Evolutionary conservation across 2,329 filamentous ascomycete genomes (phyloP).

Genomic region (Amauroascus verrucosus): DNA sequence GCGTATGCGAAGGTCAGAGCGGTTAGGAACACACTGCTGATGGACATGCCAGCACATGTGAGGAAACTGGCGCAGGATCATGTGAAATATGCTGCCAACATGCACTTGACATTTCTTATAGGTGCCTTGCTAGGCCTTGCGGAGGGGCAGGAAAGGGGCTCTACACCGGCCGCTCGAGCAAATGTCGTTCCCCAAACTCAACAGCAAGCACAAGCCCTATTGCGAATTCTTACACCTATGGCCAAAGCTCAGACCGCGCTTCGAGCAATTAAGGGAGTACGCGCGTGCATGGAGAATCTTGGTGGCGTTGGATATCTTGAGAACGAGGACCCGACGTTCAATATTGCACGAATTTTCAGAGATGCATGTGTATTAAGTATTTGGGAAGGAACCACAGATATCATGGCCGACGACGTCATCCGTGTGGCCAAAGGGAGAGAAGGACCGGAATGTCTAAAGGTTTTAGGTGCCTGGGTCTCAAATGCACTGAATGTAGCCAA

Average conservation of each 20-base stretch:
- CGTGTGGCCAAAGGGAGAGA: constrained; percentile 31
- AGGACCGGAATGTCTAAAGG: constrained; percentile 14
- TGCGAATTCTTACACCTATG: constrained; percentile 28
- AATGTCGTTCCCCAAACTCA: constrained; percentile 20
- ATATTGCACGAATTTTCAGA: constrained; percentile 55
- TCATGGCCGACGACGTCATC: constrained; percentile 47
- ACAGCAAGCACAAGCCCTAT: constrained; percentile 19
- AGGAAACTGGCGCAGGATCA: constrained; percentile 31
- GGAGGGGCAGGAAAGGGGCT: constrained; percentile 22
- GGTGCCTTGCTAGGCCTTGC: constrained; percentile 27
- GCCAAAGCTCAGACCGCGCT: constrained; percentile 25
- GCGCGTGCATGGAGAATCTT: constrained; percentile 26
- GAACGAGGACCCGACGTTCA: constrained; percentile 48
- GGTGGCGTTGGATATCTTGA: constrained; percentile 28
- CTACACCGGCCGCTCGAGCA: constrained; percentile 11
- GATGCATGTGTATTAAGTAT: constrained; percentile 55
- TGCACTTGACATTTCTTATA: constrained; percentile 32
- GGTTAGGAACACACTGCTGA: constrained; percentile 30
- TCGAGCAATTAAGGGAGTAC: constrained; percentile 19
- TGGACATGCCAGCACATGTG: constrained; percentile 35
- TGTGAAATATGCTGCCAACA: constrained; percentile 30
- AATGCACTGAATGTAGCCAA: constrained; percentile 40
- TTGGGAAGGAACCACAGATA: constrained; percentile 62
- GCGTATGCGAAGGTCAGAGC: constrained; percentile 33
- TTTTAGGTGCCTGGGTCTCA: constrained; percentile 33